These are phyloP conservation scores for Acanthamoeba quina DNA, from an alignment of 208 protist genomes.

Conservation along the genomic window DNA sequence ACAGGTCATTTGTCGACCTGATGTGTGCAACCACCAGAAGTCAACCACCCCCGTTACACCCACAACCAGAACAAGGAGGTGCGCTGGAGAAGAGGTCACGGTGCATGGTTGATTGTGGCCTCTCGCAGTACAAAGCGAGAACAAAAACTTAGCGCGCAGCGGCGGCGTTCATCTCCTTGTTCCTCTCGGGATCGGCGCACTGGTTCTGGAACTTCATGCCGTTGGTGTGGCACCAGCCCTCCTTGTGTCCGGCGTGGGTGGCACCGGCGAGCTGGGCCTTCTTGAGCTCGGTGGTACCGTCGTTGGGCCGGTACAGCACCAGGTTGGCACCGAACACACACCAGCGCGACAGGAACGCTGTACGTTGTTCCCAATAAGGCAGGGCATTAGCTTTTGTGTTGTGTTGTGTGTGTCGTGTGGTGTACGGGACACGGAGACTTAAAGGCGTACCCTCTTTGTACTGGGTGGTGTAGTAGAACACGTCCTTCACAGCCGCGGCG, in stretches of 20 bases:
- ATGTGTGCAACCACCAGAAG: not conserved
- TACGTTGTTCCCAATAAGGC: no score
- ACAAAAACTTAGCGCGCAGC: constrained; percentile 72
- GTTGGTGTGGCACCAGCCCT: constrained; percentile 81
- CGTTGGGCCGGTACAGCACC: constrained; percentile 83
- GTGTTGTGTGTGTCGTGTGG: no score
- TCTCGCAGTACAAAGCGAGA: no score
- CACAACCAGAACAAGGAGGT: no score
- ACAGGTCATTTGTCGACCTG: not conserved
- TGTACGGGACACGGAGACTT: no score
- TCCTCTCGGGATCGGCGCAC: constrained; percentile 30
- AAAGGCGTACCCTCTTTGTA: constrained; percentile 47
- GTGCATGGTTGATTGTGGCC: no score
- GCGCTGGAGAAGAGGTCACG: no score
- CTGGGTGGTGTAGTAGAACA: constrained; percentile 85
- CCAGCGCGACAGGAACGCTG: no score
- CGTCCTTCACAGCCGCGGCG: not conserved
- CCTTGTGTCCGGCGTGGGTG: constrained; percentile 74
- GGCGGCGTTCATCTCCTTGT: constrained; percentile 6
- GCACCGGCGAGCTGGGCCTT: constrained; percentile 68
- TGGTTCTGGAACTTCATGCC: constrained; percentile 77
- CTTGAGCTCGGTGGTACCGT: constrained; percentile 81
- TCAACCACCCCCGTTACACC: no score
- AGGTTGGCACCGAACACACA: not conserved
- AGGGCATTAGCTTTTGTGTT: no score